A percentile compares a stretch with the other conserved stretches of the same genome.
These are phyloP conservation scores for Cryptococcus deneoformans DNA, from an alignment of 1,284 basidiomycete species.

Conservation along the genomic window DNA sequence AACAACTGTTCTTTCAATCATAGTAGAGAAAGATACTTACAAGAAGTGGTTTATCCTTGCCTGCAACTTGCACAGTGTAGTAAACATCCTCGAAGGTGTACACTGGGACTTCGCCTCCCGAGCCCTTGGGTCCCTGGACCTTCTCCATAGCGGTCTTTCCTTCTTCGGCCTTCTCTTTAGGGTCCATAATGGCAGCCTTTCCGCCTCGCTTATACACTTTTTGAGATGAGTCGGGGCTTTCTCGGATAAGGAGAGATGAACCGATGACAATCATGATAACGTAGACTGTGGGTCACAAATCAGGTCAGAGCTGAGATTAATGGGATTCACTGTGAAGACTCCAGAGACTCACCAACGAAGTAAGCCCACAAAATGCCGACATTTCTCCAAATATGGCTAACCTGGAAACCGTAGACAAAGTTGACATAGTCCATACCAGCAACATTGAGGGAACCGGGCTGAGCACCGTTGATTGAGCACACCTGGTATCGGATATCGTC, in stretches of 20 bases:
- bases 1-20: constrained; percentile 40
- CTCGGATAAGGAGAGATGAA: constrained; percentile 25
- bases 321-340: constrained; percentile 35
- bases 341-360: constrained; percentile 63
- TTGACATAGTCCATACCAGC: constrained; percentile 48
- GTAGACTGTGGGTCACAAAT: neutral
- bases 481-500: constrained; percentile 47
- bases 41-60: constrained; percentile 48
- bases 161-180: neutral
- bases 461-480: constrained; percentile 45
- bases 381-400: constrained; percentile 46
- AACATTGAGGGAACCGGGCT: constrained; percentile 36
- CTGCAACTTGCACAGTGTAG: constrained; percentile 14
- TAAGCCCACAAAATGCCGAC: constrained; percentile 54
- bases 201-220: neutral
- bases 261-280: neutral
- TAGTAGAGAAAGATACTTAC: neutral
- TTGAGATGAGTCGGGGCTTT: constrained; percentile 55
- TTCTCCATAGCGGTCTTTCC: neutral
- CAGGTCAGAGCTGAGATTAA: constrained; percentile 42
- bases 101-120: neutral
- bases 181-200: neutral
- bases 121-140: neutral
- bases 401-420: constrained; percentile 41
- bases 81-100: neutral